A percentile compares a stretch with the other conserved stretches of the same genome.
Evolutionary conservation across 306 rosid genomes (phyloP).

Genomic region (Abrus pulchellus): DNA sequence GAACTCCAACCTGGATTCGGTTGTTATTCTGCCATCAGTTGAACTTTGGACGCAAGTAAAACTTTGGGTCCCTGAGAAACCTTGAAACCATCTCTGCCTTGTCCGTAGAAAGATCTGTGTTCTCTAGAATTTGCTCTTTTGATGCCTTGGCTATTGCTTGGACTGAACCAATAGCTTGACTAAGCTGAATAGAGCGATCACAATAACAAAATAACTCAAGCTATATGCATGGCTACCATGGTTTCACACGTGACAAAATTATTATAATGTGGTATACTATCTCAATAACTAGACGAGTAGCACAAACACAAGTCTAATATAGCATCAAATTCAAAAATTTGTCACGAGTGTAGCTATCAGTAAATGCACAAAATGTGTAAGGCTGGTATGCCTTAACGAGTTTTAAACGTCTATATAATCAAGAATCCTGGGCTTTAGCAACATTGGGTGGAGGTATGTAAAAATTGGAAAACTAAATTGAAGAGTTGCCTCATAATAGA

Average conservation of each 20-base stretch:
- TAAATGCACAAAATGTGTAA: background rate
- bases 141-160: conserved; percentile 88
- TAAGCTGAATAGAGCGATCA: conserved; percentile 65
- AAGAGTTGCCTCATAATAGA: conserved; percentile 36
- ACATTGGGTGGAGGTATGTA: conserved; percentile 23
- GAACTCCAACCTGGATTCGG: conserved; percentile 17
- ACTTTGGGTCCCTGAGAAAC: conserved; percentile 83
- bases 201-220: conserved; percentile 47
- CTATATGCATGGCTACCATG: conserved; percentile 31
- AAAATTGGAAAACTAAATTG: conserved; percentile 31
- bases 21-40: conserved; percentile 49
- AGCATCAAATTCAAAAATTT: conserved; percentile 29
- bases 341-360: conserved; percentile 23
- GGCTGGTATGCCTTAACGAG: conserved; percentile 2
- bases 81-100: conserved; percentile 74
- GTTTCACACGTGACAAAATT: conserved; percentile 22
- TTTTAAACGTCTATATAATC: conserved; percentile 31
- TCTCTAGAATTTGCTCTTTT: conserved; percentile 75
- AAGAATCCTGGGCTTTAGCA: conserved; percentile 29
- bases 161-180: conserved; percentile 89
- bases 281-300: background rate
- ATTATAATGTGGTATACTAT: background rate
- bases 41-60: conserved; percentile 77
- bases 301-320: conserved; percentile 32
- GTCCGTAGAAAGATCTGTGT: conserved; percentile 87